phyloP scores from a whole-genome alignment of 179 eudicot species.

The Actinidia arguta region DNA sequence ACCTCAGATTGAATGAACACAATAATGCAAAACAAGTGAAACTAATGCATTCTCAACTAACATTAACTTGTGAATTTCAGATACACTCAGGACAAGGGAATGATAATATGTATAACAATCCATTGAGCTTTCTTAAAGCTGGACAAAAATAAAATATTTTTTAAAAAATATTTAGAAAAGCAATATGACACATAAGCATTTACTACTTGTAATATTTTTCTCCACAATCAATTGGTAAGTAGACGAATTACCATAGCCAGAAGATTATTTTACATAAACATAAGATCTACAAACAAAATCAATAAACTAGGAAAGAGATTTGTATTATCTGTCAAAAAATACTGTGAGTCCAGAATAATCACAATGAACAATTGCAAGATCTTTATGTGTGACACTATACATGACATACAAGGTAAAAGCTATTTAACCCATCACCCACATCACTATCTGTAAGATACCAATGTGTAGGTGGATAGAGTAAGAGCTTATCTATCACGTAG shows the following conservation, averaged over 20 bases:
- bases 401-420: constrained; percentile 12
- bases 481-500: constrained; percentile 89
- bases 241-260: background rate
- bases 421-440: constrained; percentile 15
- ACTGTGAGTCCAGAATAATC: background rate
- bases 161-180: background rate
- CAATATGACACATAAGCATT: background rate
- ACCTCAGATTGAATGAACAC: background rate
- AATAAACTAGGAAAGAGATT: background rate
- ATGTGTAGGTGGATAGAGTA: constrained; percentile 39
- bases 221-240: background rate
- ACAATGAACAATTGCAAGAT: background rate
- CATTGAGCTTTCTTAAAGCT: background rate
- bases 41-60: background rate
- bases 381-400: constrained; percentile 2
- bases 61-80: background rate
- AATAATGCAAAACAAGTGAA: background rate
- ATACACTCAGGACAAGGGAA: background rate
- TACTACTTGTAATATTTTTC: background rate
- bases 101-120: background rate
- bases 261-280: background rate
- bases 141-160: background rate
- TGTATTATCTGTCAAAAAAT: background rate
- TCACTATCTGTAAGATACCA: background rate
- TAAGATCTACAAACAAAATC: background rate